Conservation (phyloP, 352 stramenopile species). For the Globisporangium lucens region DNA sequence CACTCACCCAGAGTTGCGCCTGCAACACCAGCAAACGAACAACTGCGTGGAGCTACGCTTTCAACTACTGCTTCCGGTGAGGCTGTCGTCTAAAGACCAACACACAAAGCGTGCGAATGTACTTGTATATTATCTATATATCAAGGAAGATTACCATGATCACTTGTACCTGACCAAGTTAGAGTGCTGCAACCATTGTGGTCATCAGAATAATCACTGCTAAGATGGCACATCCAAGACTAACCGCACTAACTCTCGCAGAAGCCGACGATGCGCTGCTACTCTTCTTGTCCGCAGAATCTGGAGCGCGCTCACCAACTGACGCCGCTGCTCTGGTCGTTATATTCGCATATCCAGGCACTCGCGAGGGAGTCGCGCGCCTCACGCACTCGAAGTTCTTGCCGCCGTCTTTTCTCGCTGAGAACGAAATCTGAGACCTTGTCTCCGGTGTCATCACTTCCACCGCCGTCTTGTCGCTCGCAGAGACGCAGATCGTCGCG, state of each 20-base stretch:
- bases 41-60: neutral
- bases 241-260: neutral
- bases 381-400: neutral
- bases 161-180: neutral
- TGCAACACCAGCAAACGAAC: neutral
- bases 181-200: neutral
- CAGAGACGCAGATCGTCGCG: neutral
- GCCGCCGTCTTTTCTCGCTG: neutral
- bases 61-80: neutral
- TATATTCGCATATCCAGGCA: neutral
- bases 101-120: neutral
- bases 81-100: neutral
- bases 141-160: neutral
- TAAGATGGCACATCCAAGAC: neutral
- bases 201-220: neutral
- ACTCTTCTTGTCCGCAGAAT: constrained; percentile 5
- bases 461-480: neutral
- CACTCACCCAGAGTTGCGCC: neutral
- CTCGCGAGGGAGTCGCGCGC: neutral
- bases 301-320: neutral
- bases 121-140: neutral
- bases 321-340: constrained; percentile 7
- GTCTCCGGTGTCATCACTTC: neutral
- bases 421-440: neutral
- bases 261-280: neutral